phyloP scores from a whole-genome alignment of 257 asterid species.

The Solanum dulcamara region DNA sequence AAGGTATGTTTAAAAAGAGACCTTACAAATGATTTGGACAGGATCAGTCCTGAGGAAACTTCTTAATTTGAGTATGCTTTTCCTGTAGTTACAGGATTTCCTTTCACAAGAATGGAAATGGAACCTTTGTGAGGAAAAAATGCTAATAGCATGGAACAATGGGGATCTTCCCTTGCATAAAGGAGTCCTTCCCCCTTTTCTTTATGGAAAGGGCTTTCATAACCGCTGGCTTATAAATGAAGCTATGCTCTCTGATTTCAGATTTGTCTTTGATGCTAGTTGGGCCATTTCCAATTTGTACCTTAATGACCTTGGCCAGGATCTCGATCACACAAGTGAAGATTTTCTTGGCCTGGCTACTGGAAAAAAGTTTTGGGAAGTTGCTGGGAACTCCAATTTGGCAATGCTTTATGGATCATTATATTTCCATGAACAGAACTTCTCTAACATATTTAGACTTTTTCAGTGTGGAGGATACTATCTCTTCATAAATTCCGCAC shows the following conservation, averaged over 20 bases:
- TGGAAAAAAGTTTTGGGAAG: constrained; percentile 45
- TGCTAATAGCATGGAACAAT: constrained; percentile 84
- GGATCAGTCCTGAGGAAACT: constrained; percentile 2
- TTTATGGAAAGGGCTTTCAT: constrained; percentile 68
- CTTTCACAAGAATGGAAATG: constrained; percentile 12
- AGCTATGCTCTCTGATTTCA: constrained; percentile 62
- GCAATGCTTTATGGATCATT: constrained; percentile 70
- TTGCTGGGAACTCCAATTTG: constrained; percentile 44
- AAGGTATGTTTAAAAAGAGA: constrained; percentile 35
- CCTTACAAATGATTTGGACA: constrained; percentile 5
- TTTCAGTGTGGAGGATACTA: constrained; percentile 33
- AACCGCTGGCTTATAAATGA: constrained; percentile 69
- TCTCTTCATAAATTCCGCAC: constrained; percentile 33
- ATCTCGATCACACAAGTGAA: background rate
- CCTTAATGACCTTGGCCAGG: constrained; percentile 20
- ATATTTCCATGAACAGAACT: constrained; percentile 47
- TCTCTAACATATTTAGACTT: constrained; percentile 37
- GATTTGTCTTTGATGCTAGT: constrained; percentile 80
- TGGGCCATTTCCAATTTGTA: constrained; percentile 51
- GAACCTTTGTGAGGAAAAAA: constrained; percentile 30
- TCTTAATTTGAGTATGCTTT: constrained; percentile 7
- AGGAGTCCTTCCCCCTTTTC: constrained; percentile 81
- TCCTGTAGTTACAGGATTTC: constrained; percentile 64
- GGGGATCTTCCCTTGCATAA: constrained; percentile 77
- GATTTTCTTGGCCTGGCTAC: constrained; percentile 9